phyloP scores from a whole-genome alignment of 108 stramenopile species.

The Cyclotella choctawhatcheeana region DNA sequence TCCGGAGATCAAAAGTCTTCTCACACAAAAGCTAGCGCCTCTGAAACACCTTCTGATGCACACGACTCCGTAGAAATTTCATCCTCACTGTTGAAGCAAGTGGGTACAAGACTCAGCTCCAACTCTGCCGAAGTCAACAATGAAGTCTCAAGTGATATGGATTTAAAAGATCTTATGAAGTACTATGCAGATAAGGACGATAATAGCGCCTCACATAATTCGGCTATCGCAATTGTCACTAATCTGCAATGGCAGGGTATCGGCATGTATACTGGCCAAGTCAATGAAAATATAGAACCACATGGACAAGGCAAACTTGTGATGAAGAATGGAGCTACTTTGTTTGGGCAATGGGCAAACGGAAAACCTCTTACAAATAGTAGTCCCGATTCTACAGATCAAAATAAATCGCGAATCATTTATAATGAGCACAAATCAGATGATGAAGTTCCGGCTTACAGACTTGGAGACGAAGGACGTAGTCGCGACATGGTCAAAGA shows the following conservation, averaged over 20 bases:
- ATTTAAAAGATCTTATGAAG: slow-evolving; percentile 14
- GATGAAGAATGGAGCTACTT: background rate
- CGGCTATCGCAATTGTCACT: slow-evolving; percentile 1
- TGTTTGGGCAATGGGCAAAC: slow-evolving; percentile 2
- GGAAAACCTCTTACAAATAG: slow-evolving; percentile 2
- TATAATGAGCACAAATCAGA: background rate
- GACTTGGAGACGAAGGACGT: slow-evolving; percentile 25
- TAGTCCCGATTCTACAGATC: background rate
- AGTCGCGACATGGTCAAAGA: slow-evolving; percentile 34
- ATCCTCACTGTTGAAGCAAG: background rate
- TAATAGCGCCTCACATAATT: background rate
- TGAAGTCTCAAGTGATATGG: background rate
- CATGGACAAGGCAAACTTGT: slow-evolving; percentile 12
- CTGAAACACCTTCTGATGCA: background rate
- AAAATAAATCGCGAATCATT: too few relatives aligned
- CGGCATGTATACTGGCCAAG: slow-evolving; percentile 11
- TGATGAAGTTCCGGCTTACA: slow-evolving; percentile 6
- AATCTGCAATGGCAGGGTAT: slow-evolving; percentile 12
- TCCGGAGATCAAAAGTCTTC: background rate
- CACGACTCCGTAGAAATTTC: background rate
- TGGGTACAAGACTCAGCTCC: background rate
- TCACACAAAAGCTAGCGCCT: background rate
- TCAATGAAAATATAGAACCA: slow-evolving; percentile 15
- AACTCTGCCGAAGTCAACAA: background rate
- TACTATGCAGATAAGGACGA: slow-evolving; percentile 6